Evolutionary conservation across 352 stramenopile genomes (phyloP).

Genomic region (Phytophthora citricola): DNA sequence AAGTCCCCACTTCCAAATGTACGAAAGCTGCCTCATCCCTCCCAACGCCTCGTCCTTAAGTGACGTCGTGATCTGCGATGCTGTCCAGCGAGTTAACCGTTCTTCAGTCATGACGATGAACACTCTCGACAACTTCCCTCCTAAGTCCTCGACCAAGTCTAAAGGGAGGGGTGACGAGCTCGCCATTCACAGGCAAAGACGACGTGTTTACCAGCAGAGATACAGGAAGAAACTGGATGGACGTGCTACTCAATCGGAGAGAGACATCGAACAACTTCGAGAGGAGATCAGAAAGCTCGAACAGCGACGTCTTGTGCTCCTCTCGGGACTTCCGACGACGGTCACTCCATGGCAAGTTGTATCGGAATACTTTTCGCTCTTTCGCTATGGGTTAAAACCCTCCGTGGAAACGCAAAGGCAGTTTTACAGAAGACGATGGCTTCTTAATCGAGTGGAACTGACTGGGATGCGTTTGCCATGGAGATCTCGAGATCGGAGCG

Average conservation of each 20-base stretch:
- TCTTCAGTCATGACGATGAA: background rate
- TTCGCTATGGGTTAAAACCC: background rate
- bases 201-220: background rate
- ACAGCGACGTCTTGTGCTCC: background rate
- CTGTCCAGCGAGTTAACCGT: background rate
- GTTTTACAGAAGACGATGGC: background rate
- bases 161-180: too few species aligned
- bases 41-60: background rate
- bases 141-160: too few species aligned
- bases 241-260: background rate
- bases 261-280: background rate
- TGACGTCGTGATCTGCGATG: background rate
- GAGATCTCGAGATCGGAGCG: too few species aligned
- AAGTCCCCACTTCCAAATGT: background rate
- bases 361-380: background rate
- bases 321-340: background rate
- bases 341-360: background rate
- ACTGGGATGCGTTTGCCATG: too few species aligned
- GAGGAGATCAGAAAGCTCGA: background rate
- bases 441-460: too few species aligned
- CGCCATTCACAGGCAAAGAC: background rate
- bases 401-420: background rate
- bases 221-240: background rate
- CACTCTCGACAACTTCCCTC: too few species aligned
- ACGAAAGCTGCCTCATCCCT: background rate